Base-by-base conservation (phyloP, 202 grass and related monocot species). In the Schoenoplectus tabernaemontani region DNA sequence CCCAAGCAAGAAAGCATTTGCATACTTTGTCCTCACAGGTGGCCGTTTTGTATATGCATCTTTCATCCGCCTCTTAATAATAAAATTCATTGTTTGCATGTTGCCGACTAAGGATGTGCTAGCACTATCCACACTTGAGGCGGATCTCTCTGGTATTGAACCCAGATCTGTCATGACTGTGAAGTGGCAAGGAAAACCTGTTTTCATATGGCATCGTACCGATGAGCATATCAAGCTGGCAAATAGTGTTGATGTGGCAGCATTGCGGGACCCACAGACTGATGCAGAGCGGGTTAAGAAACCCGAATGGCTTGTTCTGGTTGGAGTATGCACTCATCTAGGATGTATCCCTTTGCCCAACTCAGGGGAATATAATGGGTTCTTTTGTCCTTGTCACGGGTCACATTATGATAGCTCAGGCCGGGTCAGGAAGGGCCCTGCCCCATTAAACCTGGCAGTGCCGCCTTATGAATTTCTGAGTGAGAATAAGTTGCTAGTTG, bases 171-270 rank as follows among this genome's bases (percentile, higher is more conserved):
- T 77, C 38, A 59, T 78, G 33, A 84, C 82, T 2, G 59, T 84
- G 38, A 84, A 84, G 59, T 84, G 82, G 82, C 82, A 77, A n/a
- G 82, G 82, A 53, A 84, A 84, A 13, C 82, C 82, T 4, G 70
- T 84, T 60, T 84, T 84, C 70, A 84, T 84, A 54, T 77, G 82
- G 82, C 82, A 28, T 16, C 69, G 72, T 7, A 84, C 69, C 2
- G 60, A 84, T 2, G 32, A 84, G 7, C 13, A 56, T 63, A 78
- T 84, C 60, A 84, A 84, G 11, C 30, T 84, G 59, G 82, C 82
- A 5, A 84, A 84, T 54, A 84, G 72, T 78, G 82, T 78, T 20
- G 72, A 84, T 16, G 2, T 68, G 33, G 56, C 30, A 42, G 59
- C n/a, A 7, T 22, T 78, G 4, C 57, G 72, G 37, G 82, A 84